Evolutionary conservation across 371 early-diverging fungal genomes (phyloP).

Genomic region (Nematocida parisii): DNA sequence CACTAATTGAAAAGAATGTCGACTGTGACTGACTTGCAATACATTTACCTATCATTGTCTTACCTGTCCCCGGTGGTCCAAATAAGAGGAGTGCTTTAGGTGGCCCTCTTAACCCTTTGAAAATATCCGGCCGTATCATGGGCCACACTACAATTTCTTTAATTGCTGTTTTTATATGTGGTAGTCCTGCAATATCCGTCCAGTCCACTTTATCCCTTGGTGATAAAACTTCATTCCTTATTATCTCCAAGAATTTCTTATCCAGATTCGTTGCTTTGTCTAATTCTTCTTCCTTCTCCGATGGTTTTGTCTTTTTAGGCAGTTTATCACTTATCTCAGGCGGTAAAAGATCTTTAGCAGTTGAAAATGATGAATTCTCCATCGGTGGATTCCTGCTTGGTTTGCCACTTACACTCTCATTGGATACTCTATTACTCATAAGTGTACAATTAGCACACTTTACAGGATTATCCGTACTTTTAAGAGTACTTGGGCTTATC

Average conservation of each 20-base stretch:
- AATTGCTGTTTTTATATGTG: conserved; percentile 78
- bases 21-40: conserved; percentile 84
- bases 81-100: conserved; percentile 75
- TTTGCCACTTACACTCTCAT: not conserved
- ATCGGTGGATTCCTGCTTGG: not conserved
- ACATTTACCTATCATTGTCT: conserved; percentile 84
- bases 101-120: conserved; percentile 78
- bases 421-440: not conserved
- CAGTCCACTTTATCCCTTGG: conserved; percentile 67
- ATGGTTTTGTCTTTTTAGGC: not conserved
- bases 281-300: conserved; percentile 3
- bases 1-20: conserved; percentile 82
- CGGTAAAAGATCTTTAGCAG: conserved; percentile 3
- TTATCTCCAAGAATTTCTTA: conserved; percentile 22
- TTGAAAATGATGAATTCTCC: conserved; percentile 2
- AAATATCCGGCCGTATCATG: conserved; percentile 79
- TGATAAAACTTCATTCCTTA: conserved; percentile 36
- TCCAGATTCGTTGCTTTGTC: conserved; percentile 28
- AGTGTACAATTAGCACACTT: conserved; percentile 13
- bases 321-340: not conserved
- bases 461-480: not conserved
- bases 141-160: conserved; percentile 78
- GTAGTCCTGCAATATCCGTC: conserved; percentile 85
- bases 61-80: conserved; percentile 76
- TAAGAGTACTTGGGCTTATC: not conserved